Base-by-base conservation (phyloP, 1,284 basidiomycete species). In the Peniophora sp. region DNA sequence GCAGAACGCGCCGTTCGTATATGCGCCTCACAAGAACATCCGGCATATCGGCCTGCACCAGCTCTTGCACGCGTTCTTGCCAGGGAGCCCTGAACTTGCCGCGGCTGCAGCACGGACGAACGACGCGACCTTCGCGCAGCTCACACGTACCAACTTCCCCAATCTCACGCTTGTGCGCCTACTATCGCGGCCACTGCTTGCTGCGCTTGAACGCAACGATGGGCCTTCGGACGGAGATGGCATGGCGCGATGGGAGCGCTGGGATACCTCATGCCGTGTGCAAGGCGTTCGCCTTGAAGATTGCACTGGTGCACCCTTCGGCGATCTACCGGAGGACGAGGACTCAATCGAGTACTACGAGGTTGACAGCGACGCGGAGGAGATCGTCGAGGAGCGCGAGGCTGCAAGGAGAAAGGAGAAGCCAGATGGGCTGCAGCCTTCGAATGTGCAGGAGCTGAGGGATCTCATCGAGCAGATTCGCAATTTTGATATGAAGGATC, bases 21-120 rank as follows among this genome's bases (percentile, higher is more conserved):
- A 71, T 37, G 63, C 66, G 10, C 79, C 85, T 0, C 85, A 87
- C 54, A 59, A 63, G 2, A 72, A 76, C 47, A 76, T 88, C 53
- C 72, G 62, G 1, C 74, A 75, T 34, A 77, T 88, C 27, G 85
- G 85, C 1, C 69, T 85, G n/a, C 82, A 88, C 57, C 82, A 83
- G 12, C 72, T 87, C 12, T 64, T 73, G 51, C 73, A 81, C 52
- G 84, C 86, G 1, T 88, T 88, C 57, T 34, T 52, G 1, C 52
- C 55, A 2, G 41, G 46, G 1, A 20, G 35, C 3, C 34, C 43
- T 11, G 34, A 37, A 35, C 61, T 77, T 22, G 66, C 70, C 10
- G 66, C 71, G 27, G 66, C 79, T 56, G 70, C 78, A 39, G 72
- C 73, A 34, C 70, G 71, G 23, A 74, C 73, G 35, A 88, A 88